Base-by-base conservation (phyloP, 495 filamentous ascomycete species). In the Aspergillus steynii region DNA sequence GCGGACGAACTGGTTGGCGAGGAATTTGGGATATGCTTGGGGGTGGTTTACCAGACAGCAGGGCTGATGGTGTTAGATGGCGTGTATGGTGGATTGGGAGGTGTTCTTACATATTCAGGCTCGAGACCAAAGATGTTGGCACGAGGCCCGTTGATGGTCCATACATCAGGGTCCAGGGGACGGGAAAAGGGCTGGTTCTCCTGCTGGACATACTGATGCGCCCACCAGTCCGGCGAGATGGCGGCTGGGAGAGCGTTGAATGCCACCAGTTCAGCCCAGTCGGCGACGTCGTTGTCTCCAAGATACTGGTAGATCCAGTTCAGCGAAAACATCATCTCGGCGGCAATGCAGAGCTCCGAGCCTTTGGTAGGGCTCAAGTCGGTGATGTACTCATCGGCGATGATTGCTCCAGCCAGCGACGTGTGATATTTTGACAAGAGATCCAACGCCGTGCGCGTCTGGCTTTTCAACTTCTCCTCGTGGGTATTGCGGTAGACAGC, bases 21-120 rank as follows among this genome's bases (percentile, higher is more conserved):
- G 70, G 59, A 84, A 86, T 59, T 88, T 88, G 0, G 86, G 85
- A 60, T 79, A 82, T 0, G 81, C 85, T 66, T 88, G 84, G 20
- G 80, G 82, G 66, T 86, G 80, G 65, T 88, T 87, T 57, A 88
- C 85, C 3, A 85, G 86, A 67, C 86, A 88, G 73, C 86, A 87
- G 6, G 84, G 82, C 55, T 78, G 50, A 77, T 71, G 9, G 77
- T 2, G 51, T 53, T 28, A 27, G 51, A 10, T 61, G 65, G 32
- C 70, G 60, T 52, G 20, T 10, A 80, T 78, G 57, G 86, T 82
- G 52, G 65, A 81, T 69, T 82, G 86, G 34, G 82, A 82, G n/a
- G 65, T 66, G 6, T 73, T 74, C 29, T 53, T 42, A 42, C 37
- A 42, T 14, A 42, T 42, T 42, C 10, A 8, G 37, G 37, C 10